phyloP scores from a whole-genome alignment of 108 stramenopile genomes.

The Cyclotella choctawhatcheeana region DNA sequence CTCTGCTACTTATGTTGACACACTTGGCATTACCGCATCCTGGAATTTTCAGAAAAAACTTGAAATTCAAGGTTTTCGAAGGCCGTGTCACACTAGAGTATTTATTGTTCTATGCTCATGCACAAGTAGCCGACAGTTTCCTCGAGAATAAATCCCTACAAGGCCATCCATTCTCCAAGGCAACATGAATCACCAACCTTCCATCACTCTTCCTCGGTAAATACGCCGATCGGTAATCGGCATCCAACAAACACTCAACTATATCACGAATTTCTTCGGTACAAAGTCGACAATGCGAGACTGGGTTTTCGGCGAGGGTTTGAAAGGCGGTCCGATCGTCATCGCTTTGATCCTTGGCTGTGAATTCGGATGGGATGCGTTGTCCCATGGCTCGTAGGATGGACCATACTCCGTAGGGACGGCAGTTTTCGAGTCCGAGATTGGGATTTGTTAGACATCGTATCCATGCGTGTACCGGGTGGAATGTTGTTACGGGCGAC shows the following conservation, averaged over 20 bases:
- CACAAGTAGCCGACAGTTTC: slow-evolving; percentile 40
- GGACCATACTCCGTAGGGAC: slow-evolving; percentile 36
- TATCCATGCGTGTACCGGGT: slow-evolving; percentile 39
- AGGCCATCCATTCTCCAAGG: slow-evolving; percentile 72
- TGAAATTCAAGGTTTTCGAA: no score
- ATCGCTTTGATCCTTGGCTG: slow-evolving; percentile 31
- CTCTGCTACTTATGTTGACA: no score
- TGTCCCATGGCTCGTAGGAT: slow-evolving; percentile 36
- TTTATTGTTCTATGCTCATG: slow-evolving; percentile 17
- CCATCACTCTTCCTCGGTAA: slow-evolving; percentile 45
- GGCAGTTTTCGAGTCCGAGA: slow-evolving; percentile 39
- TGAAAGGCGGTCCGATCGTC: slow-evolving; percentile 42
- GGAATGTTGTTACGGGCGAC: slow-evolving; percentile 8
- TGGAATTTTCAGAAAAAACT: no score
- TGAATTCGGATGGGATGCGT: slow-evolving; percentile 43
- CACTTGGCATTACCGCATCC: no score
- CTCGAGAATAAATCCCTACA: slow-evolving; percentile 54
- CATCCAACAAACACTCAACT: slow-evolving; percentile 37
- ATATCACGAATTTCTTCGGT: slow-evolving; percentile 32
- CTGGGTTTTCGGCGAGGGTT: slow-evolving; percentile 36
- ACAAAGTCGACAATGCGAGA: slow-evolving; percentile 29
- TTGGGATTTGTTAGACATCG: slow-evolving; percentile 32
- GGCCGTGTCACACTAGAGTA: no score
- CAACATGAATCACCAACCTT: slow-evolving; percentile 47
- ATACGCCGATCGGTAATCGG: slow-evolving; percentile 38